Conservation (phyloP, 306 rosid genomes). For the Trichosanthes cucumerina region DNA sequence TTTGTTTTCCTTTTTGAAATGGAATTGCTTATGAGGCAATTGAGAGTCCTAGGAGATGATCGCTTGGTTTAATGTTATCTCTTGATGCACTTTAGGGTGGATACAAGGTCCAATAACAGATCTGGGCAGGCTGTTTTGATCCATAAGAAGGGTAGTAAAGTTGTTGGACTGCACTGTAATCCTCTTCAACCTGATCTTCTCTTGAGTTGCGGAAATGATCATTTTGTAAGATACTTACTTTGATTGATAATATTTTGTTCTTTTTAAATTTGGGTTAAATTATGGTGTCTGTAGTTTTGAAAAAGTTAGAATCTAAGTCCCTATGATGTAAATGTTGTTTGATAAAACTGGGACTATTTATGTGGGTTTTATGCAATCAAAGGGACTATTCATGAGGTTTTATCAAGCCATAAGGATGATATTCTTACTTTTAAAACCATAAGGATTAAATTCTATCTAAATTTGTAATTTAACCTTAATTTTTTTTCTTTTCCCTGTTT, state of each 20-base stretch:
- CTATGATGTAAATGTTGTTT: too few species aligned
- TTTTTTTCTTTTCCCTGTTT: background rate
- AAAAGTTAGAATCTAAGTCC: too few species aligned
- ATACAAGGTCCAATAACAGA: constrained; percentile 53
- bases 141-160: constrained; percentile 82
- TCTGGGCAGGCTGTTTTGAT: constrained; percentile 61
- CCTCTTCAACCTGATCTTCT: constrained; percentile 88
- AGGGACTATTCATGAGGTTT: too few species aligned
- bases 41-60: background rate
- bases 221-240: constrained; percentile 50
- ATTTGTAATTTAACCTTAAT: too few species aligned
- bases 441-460: too few species aligned
- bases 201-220: constrained; percentile 89
- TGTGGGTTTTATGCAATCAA: too few species aligned
- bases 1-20: background rate
- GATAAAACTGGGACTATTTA: too few species aligned
- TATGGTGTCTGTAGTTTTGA: too few species aligned
- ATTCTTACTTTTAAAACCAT: too few species aligned
- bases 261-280: background rate
- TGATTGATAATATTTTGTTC: background rate
- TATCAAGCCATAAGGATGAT: too few species aligned
- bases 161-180: constrained; percentile 86
- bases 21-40: background rate
- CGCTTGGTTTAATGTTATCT: background rate
- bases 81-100: constrained; percentile 43